Conservation (phyloP, 306 rosid genomes). For the Crataegus laevigata region DNA sequence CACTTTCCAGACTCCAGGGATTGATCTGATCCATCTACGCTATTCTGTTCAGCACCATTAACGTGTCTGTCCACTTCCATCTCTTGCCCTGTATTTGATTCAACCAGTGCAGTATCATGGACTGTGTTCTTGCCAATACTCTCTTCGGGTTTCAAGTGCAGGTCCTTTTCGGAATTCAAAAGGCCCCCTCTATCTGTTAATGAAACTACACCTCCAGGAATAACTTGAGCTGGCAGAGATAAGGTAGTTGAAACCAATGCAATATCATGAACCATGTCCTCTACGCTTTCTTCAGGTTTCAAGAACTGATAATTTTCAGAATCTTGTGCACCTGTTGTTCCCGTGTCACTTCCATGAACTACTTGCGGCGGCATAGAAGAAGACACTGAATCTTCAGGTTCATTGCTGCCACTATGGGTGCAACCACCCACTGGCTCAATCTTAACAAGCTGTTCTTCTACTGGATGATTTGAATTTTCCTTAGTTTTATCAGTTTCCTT, state of each 20-base stretch:
- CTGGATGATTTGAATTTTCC: conserved; percentile 17
- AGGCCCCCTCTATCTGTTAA: conserved; percentile 1
- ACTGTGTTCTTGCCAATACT: conserved; percentile 2
- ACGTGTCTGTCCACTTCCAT: conserved; percentile 23
- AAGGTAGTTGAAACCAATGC: conserved; percentile 2
- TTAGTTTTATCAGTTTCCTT: conserved; percentile 5
- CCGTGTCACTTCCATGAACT: conserved; percentile 21
- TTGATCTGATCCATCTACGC: background rate
- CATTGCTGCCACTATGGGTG: conserved; percentile 8
- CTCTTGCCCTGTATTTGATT: conserved; percentile 7
- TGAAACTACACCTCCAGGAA: conserved; percentile 23
- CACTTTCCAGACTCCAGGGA: conserved; percentile 1
- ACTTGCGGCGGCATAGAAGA: conserved; percentile 12
- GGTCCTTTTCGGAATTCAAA: conserved; percentile 19
- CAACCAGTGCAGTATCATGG: background rate
- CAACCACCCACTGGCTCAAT: conserved; percentile 13
- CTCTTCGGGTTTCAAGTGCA: conserved; percentile 4
- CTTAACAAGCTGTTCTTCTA: conserved; percentile 24
- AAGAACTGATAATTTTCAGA: conserved; percentile 22
- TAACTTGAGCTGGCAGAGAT: conserved; percentile 12
- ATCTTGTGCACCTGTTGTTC: conserved; percentile 3
- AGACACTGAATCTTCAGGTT: conserved; percentile 2
- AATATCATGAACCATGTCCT: conserved; percentile 12
- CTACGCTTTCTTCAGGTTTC: conserved; percentile 12
- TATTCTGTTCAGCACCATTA: conserved; percentile 13